Conservation (phyloP, 2,329 filamentous ascomycete genomes). For the Verticillium longisporum region DNA sequence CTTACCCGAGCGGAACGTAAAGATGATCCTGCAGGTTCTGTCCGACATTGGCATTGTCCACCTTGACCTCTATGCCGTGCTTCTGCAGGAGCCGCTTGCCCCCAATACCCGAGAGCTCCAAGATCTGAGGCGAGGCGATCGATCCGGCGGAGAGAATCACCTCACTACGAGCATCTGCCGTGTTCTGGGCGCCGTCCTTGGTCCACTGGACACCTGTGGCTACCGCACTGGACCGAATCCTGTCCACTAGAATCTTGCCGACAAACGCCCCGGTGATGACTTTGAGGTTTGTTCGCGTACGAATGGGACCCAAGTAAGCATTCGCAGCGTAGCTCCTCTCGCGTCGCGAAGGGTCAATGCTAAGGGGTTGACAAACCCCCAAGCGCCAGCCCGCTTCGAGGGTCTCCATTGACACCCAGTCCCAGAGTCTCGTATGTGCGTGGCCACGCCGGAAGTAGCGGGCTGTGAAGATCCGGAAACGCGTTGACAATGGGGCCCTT, state of each 20-base stretch:
- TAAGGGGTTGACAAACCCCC: slow-evolving; percentile 10
- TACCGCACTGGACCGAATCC: background rate
- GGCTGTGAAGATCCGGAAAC: slow-evolving; percentile 2
- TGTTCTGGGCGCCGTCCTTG: slow-evolving; percentile 1
- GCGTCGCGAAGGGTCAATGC: slow-evolving; percentile 14
- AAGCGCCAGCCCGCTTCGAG: slow-evolving; percentile 12
- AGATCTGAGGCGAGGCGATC: slow-evolving; percentile 48
- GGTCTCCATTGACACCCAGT: slow-evolving; percentile 7
- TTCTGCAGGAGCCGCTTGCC: slow-evolving; percentile 23
- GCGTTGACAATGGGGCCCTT: slow-evolving; percentile 1
- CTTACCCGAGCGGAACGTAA: slow-evolving; percentile 15
- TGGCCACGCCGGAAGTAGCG: slow-evolving; percentile 6
- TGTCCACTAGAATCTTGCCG: slow-evolving; percentile 14
- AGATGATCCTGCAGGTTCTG: slow-evolving; percentile 30
- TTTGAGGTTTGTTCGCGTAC: slow-evolving; percentile 14
- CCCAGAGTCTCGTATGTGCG: slow-evolving; percentile 10
- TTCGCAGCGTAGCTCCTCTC: slow-evolving; percentile 17
- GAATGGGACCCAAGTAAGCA: slow-evolving; percentile 13
- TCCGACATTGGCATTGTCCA: slow-evolving; percentile 28
- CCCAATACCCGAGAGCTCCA: slow-evolving; percentile 58
- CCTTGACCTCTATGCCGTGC: slow-evolving; percentile 19
- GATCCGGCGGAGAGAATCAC: slow-evolving; percentile 54
- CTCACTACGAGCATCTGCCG: slow-evolving; percentile 28
- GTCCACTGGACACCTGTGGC: slow-evolving; percentile 13
- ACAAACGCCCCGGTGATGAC: slow-evolving; percentile 15